phyloP scores from a whole-genome alignment of 129 eudicot species.

The carrot (Daucus carota) region DNA sequence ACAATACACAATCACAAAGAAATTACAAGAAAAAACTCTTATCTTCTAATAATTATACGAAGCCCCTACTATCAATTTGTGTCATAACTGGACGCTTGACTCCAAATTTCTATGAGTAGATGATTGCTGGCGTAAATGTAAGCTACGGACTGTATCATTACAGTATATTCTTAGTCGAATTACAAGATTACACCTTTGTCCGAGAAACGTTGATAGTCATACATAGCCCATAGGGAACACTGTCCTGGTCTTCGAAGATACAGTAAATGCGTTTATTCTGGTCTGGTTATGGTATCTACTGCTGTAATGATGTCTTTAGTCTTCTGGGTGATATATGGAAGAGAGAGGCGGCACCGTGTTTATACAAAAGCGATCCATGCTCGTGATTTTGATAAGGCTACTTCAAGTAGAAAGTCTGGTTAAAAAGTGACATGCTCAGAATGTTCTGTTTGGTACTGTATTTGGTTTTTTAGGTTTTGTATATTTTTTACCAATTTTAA shows the following conservation, averaged over 20 bases:
- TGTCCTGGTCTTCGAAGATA: constrained; percentile 65
- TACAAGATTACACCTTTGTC: constrained; percentile 75
- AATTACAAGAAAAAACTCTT: too few relatives aligned
- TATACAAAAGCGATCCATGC: constrained; percentile 50
- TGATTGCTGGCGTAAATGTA: constrained; percentile 64
- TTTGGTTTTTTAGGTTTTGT: neutral
- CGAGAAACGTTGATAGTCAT: constrained; percentile 59
- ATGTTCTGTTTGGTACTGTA: neutral
- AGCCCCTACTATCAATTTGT: too few relatives aligned
- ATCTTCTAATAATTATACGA: too few relatives aligned
- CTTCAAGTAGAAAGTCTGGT: constrained; percentile 9
- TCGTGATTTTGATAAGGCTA: constrained; percentile 15
- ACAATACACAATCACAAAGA: too few relatives aligned
- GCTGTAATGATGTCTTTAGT: constrained; percentile 75
- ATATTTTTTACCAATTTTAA: neutral
- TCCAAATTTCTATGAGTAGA: constrained; percentile 62
- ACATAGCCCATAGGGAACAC: constrained; percentile 29
- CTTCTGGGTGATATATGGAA: constrained; percentile 83
- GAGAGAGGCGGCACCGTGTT: constrained; percentile 83
- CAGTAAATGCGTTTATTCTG: constrained; percentile 69
- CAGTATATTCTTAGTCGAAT: constrained; percentile 69
- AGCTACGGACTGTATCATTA: constrained; percentile 62
- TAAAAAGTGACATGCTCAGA: neutral
- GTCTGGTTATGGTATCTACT: constrained; percentile 62
- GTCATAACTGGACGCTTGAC: constrained; percentile 76